Conservation (phyloP, 345 rosid species). For the Citrus inodora region DNA sequence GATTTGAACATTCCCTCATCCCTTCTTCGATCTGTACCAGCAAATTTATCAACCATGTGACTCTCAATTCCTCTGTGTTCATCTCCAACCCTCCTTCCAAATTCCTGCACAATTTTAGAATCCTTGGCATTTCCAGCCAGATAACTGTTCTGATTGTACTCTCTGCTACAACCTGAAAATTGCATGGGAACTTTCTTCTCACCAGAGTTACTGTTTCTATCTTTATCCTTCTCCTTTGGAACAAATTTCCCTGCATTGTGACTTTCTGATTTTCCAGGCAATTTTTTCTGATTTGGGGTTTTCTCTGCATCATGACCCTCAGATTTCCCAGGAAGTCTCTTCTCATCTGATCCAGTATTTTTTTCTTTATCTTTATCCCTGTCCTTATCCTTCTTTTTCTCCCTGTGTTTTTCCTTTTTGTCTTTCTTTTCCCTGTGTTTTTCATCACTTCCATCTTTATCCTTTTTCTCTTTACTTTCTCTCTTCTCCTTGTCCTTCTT, state of each 20-base stretch:
- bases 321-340: conserved; percentile 21
- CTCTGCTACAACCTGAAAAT: conserved; percentile 28
- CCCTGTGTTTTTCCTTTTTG: conserved; percentile 38
- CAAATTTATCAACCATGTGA: conserved; percentile 29
- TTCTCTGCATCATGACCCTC: conserved; percentile 31
- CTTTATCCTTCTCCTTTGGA: conserved; percentile 27
- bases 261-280: conserved; percentile 22
- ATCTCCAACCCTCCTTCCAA: conserved; percentile 37
- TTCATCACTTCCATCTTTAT: conserved; percentile 45
- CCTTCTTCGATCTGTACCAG: conserved; percentile 23
- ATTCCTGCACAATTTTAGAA: conserved; percentile 35
- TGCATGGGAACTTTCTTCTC: conserved; percentile 27
- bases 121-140: conserved; percentile 19
- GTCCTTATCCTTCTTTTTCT: conserved; percentile 39
- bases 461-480: conserved; percentile 48
- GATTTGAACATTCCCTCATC: conserved; percentile 30
- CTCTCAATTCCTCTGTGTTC: conserved; percentile 28
- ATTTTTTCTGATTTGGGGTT: conserved; percentile 30
- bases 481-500: conserved; percentile 46
- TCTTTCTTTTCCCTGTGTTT: conserved; percentile 51
- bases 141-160: conserved; percentile 24
- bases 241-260: conserved; percentile 25
- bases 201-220: conserved; percentile 24
- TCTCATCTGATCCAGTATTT: conserved; percentile 30
- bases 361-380: conserved; percentile 36